A percentile compares a stretch with the other conserved stretches of the same genome.
These are phyloP conservation scores for Blastomyces gilchristii DNA, from an alignment of 2,329 filamentous ascomycete species.

Conservation along the genomic window DNA sequence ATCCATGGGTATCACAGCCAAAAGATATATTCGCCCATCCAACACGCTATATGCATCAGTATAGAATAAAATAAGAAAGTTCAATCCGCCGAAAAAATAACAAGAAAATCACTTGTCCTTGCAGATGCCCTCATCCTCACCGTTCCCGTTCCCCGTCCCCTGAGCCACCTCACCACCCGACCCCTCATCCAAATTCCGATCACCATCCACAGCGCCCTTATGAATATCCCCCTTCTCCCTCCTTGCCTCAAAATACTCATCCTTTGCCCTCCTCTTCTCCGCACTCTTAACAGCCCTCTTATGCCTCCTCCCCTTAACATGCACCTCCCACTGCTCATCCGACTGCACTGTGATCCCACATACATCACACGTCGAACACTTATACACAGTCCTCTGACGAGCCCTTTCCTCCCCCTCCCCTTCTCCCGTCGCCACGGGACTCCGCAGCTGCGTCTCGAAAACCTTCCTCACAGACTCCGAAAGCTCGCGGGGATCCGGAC, in stretches of 20 bases:
- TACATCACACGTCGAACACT: slow-evolving; percentile 51
- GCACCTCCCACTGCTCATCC: slow-evolving; percentile 39
- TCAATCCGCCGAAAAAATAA: neutral
- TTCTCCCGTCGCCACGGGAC: slow-evolving; percentile 18
- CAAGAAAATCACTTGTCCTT: neutral
- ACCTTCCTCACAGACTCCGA: slow-evolving; percentile 47
- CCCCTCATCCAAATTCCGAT: neutral
- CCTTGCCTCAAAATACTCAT: slow-evolving; percentile 23
- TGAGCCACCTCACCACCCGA: neutral
- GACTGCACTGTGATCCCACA: slow-evolving; percentile 50
- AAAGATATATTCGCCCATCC: neutral
- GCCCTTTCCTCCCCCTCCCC: neutral
- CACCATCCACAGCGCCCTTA: neutral
- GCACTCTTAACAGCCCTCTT: slow-evolving; percentile 41
- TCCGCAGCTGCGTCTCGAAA: slow-evolving; percentile 45
- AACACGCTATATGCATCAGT: neutral
- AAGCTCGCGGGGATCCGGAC: slow-evolving; percentile 50
- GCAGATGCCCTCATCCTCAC: neutral
- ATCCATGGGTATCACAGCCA: neutral
- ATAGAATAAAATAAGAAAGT: neutral
- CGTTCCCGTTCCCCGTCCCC: neutral
- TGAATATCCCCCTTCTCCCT: neutral
- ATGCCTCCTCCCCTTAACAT: slow-evolving; percentile 48
- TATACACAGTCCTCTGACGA: neutral
- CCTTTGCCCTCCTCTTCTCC: slow-evolving; percentile 23